phyloP scores from a whole-genome alignment of 192 early-diverging fungal genomes.

The Coemansia guatemalensis region DNA sequence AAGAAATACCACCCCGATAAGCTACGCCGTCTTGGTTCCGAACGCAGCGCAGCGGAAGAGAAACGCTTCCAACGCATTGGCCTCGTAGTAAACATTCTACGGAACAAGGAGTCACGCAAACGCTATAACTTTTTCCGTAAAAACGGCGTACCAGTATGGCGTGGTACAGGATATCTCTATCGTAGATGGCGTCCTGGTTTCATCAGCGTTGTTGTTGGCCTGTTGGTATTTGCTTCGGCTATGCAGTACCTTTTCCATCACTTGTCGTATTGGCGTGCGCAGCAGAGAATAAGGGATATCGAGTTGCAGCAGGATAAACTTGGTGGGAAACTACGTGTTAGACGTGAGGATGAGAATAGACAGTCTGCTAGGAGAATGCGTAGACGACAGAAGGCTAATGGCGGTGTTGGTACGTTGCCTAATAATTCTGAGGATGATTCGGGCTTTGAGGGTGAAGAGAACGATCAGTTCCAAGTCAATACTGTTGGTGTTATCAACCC shows the following conservation, averaged over 20 bases:
- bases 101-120: constrained; percentile 61
- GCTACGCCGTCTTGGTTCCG: constrained; percentile 44
- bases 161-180: constrained; percentile 75
- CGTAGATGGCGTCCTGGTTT: constrained; percentile 71
- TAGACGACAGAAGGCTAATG: constrained; percentile 22
- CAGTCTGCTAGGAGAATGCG: constrained; percentile 20
- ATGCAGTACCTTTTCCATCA: constrained; percentile 67
- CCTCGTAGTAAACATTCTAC: constrained; percentile 65
- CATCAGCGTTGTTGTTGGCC: constrained; percentile 55
- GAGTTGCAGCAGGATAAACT: constrained; percentile 21
- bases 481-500: constrained; percentile 53
- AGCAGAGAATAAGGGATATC: constrained; percentile 52
- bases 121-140: constrained; percentile 80
- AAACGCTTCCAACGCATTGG: constrained; percentile 66
- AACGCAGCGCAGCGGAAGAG: constrained; percentile 42
- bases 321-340: constrained; percentile 19
- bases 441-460: constrained; percentile 38
- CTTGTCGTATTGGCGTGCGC: constrained; percentile 63
- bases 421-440: constrained; percentile 30
- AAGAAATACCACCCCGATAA: constrained; percentile 76
- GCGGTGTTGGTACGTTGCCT: neutral
- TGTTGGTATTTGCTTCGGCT: constrained; percentile 55
- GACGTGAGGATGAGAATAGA: constrained; percentile 1
- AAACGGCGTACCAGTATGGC: constrained; percentile 78
- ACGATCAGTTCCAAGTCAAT: constrained; percentile 31